Conservation (phyloP, 768 basidiomycete species). For the Suillus subaureus region DNA sequence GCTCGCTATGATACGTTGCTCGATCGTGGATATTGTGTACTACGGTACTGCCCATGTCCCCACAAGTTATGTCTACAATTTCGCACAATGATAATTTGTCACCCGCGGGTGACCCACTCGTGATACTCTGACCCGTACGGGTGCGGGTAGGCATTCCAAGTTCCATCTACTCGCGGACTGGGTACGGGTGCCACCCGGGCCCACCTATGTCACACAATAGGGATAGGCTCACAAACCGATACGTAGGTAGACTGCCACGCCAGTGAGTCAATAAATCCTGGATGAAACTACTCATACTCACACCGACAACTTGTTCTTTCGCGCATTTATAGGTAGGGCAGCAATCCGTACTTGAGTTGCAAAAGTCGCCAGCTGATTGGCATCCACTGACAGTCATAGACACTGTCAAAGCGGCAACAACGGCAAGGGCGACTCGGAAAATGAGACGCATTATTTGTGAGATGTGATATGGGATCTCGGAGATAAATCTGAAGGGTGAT, state of each 20-base stretch:
- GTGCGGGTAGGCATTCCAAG: not conserved
- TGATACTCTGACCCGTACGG: too few relatives aligned
- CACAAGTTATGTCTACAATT: too few relatives aligned
- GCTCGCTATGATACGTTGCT: too few relatives aligned
- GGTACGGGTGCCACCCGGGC: not conserved
- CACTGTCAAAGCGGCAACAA: not conserved
- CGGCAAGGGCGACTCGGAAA: not conserved
- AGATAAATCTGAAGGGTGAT: too few relatives aligned
- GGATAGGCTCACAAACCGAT: too few relatives aligned
- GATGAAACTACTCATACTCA: not conserved
- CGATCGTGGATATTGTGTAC: too few relatives aligned
- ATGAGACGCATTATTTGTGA: too few relatives aligned
- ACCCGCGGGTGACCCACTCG: too few relatives aligned
- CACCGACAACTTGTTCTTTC: too few relatives aligned
- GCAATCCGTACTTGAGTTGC: not conserved
- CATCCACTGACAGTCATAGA: not conserved
- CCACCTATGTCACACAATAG: not conserved
- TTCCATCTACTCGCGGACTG: not conserved
- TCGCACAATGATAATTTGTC: too few relatives aligned
- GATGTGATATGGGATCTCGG: not conserved
- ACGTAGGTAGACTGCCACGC: too few relatives aligned
- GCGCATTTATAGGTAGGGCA: not conserved
- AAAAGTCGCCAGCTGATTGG: fast-evolving
- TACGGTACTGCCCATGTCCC: too few relatives aligned
- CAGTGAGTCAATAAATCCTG: not conserved